Evolutionary conservation across 1,139 yeast genomes (phyloP).

Genomic region (Blastobotrys buckinghamii): DNA sequence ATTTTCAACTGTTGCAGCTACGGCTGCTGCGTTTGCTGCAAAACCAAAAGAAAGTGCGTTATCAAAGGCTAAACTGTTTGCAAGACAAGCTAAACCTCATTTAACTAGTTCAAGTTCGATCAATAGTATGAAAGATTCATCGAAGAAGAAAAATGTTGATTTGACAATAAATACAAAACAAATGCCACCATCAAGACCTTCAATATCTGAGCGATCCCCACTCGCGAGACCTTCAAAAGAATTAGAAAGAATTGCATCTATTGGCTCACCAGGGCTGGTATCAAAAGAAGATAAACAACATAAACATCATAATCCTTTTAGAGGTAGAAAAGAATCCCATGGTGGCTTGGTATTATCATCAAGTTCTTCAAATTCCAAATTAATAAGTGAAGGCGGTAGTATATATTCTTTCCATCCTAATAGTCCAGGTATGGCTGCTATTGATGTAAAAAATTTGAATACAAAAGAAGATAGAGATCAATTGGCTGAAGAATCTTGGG

Average conservation of each 20-base stretch:
- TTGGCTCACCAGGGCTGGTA: conserved; percentile 28
- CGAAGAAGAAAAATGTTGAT: conserved; percentile 28
- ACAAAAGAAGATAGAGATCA: conserved; percentile 42
- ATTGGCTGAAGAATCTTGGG: conserved; percentile 46
- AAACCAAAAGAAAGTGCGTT: conserved; percentile 29
- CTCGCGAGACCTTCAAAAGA: conserved; percentile 40
- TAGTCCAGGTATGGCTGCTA: conserved; percentile 32
- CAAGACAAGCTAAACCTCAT: conserved; percentile 31
- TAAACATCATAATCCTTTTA: conserved; percentile 38
- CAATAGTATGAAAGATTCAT: conserved; percentile 11
- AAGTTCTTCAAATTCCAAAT: conserved; percentile 43
- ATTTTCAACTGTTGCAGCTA: conserved; percentile 24
- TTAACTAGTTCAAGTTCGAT: conserved; percentile 16
- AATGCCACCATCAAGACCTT: conserved; percentile 28
- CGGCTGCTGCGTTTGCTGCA: conserved; percentile 29
- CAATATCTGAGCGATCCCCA: conserved; percentile 37
- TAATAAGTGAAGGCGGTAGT: conserved; percentile 41
- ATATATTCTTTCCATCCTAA: conserved; percentile 45
- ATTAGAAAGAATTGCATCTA: conserved; percentile 39
- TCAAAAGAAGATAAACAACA: conserved; percentile 24
- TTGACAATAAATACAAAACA: conserved; percentile 32
- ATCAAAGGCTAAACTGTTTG: conserved; percentile 34
- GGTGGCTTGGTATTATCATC: conserved; percentile 39
- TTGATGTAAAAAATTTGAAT: conserved; percentile 31
- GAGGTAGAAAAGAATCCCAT: conserved; percentile 37